These are phyloP conservation scores for Xerocomus nothofagi DNA, from an alignment of 1,284 basidiomycete species.

Conservation along the genomic window DNA sequence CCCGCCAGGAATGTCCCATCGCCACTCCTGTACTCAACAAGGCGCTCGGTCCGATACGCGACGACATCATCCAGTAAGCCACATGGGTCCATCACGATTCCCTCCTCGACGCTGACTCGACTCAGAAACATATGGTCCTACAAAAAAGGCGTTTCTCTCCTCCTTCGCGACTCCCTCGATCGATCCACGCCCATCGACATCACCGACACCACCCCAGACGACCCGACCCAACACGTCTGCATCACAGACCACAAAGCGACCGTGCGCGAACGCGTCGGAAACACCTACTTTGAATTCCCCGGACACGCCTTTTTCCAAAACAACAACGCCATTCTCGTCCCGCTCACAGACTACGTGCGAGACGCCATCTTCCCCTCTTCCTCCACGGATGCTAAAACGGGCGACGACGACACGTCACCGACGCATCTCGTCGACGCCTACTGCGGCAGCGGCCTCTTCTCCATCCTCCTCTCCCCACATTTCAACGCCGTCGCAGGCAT, in stretches of 20 bases:
- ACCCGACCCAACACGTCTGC: slow-evolving; percentile 66
- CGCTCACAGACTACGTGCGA: slow-evolving; percentile 81
- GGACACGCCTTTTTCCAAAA: slow-evolving; percentile 97
- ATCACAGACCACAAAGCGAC: slow-evolving; percentile 81
- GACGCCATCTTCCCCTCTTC: slow-evolving; percentile 61
- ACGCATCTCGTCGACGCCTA: slow-evolving; percentile 92
- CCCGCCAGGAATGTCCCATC: slow-evolving; percentile 83
- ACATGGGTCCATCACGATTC: not conserved
- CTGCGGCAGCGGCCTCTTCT: slow-evolving; percentile 91
- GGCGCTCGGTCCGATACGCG: slow-evolving; percentile 62
- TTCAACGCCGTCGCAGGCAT: slow-evolving; percentile 88
- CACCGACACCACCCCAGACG: slow-evolving; percentile 16
- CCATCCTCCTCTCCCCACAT: slow-evolving; percentile 79
- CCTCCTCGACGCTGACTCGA: slow-evolving; percentile 8
- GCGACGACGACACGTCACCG: slow-evolving; percentile 35
- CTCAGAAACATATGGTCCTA: slow-evolving; percentile 76
- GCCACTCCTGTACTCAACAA: slow-evolving; percentile 83
- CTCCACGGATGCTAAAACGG: not conserved
- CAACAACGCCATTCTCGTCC: slow-evolving; percentile 90
- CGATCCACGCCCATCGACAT: slow-evolving; percentile 13
- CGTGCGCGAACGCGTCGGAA: slow-evolving; percentile 84
- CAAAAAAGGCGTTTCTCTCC: slow-evolving; percentile 88
- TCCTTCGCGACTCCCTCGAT: slow-evolving; percentile 86
- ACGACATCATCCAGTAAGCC: slow-evolving; percentile 68
- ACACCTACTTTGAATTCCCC: slow-evolving; percentile 83